phyloP scores from a whole-genome alignment of 208 protist genomes.

The Leishmania lainsoni region DNA sequence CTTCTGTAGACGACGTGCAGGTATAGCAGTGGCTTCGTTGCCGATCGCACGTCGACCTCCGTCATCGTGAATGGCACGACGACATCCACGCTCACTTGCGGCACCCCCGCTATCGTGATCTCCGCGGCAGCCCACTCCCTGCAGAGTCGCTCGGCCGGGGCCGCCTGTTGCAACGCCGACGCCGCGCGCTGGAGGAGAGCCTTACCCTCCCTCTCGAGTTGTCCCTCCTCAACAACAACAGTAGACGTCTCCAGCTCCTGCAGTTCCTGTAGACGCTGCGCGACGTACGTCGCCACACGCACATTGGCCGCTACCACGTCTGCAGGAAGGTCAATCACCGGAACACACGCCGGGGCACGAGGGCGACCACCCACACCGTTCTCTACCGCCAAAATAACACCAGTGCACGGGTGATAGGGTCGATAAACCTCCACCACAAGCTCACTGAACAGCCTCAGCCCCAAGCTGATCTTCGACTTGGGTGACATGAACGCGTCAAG shows the following conservation, averaged over 20 bases:
- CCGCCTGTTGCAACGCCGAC: slow-evolving; percentile 1
- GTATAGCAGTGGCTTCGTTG: slow-evolving; percentile 40
- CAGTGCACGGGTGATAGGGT: slow-evolving; percentile 47
- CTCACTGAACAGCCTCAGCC: slow-evolving; percentile 61
- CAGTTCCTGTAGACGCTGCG: slow-evolving; percentile 21
- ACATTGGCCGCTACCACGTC: slow-evolving; percentile 52
- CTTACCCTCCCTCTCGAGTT: slow-evolving; percentile 4
- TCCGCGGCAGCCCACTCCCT: slow-evolving; percentile 6
- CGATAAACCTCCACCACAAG: slow-evolving; percentile 63
- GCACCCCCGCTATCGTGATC: slow-evolving; percentile 17
- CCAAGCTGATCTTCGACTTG: slow-evolving; percentile 66
- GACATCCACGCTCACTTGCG: slow-evolving; percentile 31
- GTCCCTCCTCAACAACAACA: not conserved
- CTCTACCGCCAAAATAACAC: slow-evolving; percentile 39
- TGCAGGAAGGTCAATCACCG: slow-evolving; percentile 49
- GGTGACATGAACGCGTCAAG: slow-evolving; percentile 64
- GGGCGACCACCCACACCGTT: slow-evolving; percentile 33
- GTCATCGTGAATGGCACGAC: slow-evolving; percentile 44
- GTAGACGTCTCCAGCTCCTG: not conserved
- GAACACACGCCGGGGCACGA: slow-evolving; percentile 41
- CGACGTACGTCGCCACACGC: slow-evolving; percentile 25
- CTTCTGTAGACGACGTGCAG: slow-evolving; percentile 17
- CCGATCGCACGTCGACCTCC: slow-evolving; percentile 12
- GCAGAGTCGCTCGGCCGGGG: not conserved
- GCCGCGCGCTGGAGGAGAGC: slow-evolving; percentile 8